Evolutionary conservation across 805 yeast genomes (phyloP).

Genomic region (Saccharomycopsis babjevae): DNA sequence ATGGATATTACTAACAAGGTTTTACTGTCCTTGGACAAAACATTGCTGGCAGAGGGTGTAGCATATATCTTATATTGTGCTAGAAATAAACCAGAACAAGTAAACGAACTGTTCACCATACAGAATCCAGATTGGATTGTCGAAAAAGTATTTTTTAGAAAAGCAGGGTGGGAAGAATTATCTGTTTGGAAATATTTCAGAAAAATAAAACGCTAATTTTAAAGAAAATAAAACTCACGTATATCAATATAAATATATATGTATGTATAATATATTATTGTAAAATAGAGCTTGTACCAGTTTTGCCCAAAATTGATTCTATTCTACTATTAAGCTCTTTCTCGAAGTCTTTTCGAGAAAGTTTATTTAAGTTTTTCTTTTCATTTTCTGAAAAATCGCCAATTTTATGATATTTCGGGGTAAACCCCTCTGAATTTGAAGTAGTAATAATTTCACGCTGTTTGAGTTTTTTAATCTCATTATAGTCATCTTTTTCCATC

Average conservation of each 20-base stretch:
- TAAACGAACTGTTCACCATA: constrained; percentile 37
- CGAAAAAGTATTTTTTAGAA: constrained; percentile 47
- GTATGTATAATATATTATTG: not conserved
- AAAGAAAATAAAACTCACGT: not conserved
- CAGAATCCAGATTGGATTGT: constrained; percentile 38
- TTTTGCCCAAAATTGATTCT: not conserved
- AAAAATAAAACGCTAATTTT: not conserved
- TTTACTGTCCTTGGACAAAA: constrained; percentile 40
- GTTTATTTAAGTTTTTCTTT: not conserved
- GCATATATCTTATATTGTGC: constrained; percentile 92
- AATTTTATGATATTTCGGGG: not conserved
- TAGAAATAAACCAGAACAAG: constrained; percentile 66
- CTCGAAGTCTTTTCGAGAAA: not conserved
- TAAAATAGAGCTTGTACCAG: not conserved
- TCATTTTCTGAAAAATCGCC: not conserved
- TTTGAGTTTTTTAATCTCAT: not conserved
- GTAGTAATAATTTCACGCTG: not conserved
- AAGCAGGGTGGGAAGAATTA: constrained; percentile 94
- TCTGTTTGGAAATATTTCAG: constrained; percentile 53
- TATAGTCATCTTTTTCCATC: not conserved
- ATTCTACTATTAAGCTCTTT: not conserved
- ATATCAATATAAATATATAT: not conserved
- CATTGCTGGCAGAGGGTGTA: constrained; percentile 50
- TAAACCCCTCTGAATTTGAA: not conserved
- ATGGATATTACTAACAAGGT: constrained; percentile 74